A percentile compares a stretch with the other conserved stretches of the same genome.
Evolutionary conservation across 495 filamentous ascomycete species (phyloP).

Genomic region (Annulohypoxylon moriforme): DNA sequence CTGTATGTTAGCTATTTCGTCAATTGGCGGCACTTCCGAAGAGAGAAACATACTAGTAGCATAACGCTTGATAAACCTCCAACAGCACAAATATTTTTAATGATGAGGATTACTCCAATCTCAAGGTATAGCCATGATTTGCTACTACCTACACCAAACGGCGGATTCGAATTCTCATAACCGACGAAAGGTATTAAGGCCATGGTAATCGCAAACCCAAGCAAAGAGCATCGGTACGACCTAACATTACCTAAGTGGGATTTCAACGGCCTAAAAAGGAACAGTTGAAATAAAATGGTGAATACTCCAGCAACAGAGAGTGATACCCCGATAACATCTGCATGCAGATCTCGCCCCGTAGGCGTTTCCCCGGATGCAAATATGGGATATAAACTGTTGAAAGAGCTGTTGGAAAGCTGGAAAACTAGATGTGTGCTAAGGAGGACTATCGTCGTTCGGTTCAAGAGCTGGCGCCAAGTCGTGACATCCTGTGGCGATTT

Average conservation of each 20-base stretch:
- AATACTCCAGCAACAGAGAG: slow-evolving; percentile 85
- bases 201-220: slow-evolving; percentile 87
- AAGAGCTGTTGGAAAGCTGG: slow-evolving; percentile 87
- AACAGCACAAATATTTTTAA: slow-evolving; percentile 90
- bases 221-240: slow-evolving; percentile 81
- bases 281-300: slow-evolving; percentile 90
- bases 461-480: slow-evolving; percentile 68
- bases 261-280: slow-evolving; percentile 81
- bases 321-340: slow-evolving; percentile 84
- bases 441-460: slow-evolving; percentile 81
- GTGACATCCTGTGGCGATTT: slow-evolving; percentile 52
- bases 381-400: slow-evolving; percentile 91
- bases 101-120: slow-evolving; percentile 78
- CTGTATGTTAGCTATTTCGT: slow-evolving; percentile 22
- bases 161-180: slow-evolving; percentile 68
- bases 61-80: slow-evolving; percentile 90
- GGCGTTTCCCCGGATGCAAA: slow-evolving; percentile 81
- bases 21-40: not conserved
- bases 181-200: slow-evolving; percentile 90
- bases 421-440: slow-evolving; percentile 87
- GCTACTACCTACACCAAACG: slow-evolving; percentile 61
- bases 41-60: slow-evolving; percentile 71
- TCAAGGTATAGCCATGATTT: slow-evolving; percentile 78
- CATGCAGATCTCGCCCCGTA: slow-evolving; percentile 77
- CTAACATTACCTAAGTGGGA: slow-evolving; percentile 85